These are phyloP conservation scores for Mucuna pruriens DNA, from an alignment of 306 rosid species.

Conservation along the genomic window DNA sequence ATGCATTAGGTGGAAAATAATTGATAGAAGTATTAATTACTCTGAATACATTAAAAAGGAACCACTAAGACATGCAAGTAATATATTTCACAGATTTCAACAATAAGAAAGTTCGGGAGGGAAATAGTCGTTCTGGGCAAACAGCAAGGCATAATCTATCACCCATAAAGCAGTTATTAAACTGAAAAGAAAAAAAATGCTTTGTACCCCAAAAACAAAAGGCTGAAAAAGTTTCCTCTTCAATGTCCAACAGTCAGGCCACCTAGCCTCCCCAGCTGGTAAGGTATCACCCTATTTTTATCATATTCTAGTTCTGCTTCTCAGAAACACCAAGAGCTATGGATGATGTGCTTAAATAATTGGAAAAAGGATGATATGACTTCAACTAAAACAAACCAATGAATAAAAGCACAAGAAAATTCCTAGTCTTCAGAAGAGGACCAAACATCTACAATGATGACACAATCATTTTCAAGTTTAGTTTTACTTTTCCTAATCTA, in stretches of 20 bases:
- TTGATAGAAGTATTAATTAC: not conserved
- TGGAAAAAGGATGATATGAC: slow-evolving; percentile 13
- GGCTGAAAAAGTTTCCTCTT: not conserved
- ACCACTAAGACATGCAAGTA: not conserved
- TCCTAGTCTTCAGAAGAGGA: slow-evolving; percentile 10
- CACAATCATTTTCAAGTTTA: not conserved
- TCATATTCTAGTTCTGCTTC: slow-evolving; percentile 7
- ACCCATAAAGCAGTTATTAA: not conserved
- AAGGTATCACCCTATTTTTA: not conserved
- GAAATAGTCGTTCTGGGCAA: not conserved
- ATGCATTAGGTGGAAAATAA: not conserved
- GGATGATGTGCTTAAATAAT: slow-evolving; percentile 6
- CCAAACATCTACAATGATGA: slow-evolving; percentile 6
- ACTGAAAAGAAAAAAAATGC: not conserved
- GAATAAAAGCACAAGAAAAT: slow-evolving; percentile 21
- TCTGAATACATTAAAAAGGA: slow-evolving; percentile 17
- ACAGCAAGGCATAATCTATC: slow-evolving; percentile 17
- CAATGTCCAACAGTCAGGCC: slow-evolving; percentile 5
- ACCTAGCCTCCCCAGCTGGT: slow-evolving; percentile 22
- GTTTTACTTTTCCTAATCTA: not conserved
- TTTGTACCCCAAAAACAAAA: not conserved
- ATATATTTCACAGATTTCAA: not conserved
- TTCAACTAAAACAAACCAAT: slow-evolving; percentile 33
- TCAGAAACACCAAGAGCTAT: not conserved
- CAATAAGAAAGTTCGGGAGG: not conserved